Evolutionary conservation across 108 stramenopile genomes (phyloP).

Genomic region (Cyclotella choctawhatcheeana): DNA sequence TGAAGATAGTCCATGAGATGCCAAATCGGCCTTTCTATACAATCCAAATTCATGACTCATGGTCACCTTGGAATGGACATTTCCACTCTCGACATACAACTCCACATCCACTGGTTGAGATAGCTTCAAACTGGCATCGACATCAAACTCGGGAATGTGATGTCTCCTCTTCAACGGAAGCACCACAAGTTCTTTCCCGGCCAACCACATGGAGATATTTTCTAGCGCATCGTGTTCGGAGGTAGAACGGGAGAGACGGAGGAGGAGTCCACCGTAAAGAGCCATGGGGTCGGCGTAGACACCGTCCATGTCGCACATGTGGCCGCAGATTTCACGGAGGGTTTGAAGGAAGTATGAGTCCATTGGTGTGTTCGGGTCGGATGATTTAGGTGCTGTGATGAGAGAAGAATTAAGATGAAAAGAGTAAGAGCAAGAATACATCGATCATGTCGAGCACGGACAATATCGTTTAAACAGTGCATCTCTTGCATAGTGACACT

Average conservation of each 20-base stretch:
- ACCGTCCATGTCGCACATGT: slow-evolving; percentile 59
- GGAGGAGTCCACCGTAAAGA: slow-evolving; percentile 50
- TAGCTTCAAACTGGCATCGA: slow-evolving; percentile 8
- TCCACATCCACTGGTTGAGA: slow-evolving; percentile 57
- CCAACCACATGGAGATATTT: slow-evolving; percentile 18
- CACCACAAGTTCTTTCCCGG: slow-evolving; percentile 32
- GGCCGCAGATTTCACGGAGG: slow-evolving; percentile 51
- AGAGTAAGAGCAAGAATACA: neutral
- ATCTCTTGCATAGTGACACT: too few species aligned
- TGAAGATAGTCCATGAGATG: slow-evolving; percentile 23
- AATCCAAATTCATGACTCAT: slow-evolving; percentile 63
- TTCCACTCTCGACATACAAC: slow-evolving; percentile 61
- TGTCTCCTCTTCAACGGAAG: slow-evolving; percentile 46
- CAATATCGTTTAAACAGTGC: too few species aligned
- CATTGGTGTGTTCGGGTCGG: slow-evolving; percentile 19
- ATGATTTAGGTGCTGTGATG: slow-evolving; percentile 5
- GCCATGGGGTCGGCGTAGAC: slow-evolving; percentile 55
- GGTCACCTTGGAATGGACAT: slow-evolving; percentile 65
- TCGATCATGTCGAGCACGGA: too few species aligned
- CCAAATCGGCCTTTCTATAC: slow-evolving; percentile 63
- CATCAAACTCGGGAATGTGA: slow-evolving; percentile 11
- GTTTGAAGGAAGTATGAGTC: slow-evolving; percentile 56
- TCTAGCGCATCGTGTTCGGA: slow-evolving; percentile 49
- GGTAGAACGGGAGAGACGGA: slow-evolving; percentile 32
- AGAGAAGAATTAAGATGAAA: neutral